Evolutionary conservation across 805 yeast species (phyloP).

Genomic region (Starmerella vaccinii): DNA sequence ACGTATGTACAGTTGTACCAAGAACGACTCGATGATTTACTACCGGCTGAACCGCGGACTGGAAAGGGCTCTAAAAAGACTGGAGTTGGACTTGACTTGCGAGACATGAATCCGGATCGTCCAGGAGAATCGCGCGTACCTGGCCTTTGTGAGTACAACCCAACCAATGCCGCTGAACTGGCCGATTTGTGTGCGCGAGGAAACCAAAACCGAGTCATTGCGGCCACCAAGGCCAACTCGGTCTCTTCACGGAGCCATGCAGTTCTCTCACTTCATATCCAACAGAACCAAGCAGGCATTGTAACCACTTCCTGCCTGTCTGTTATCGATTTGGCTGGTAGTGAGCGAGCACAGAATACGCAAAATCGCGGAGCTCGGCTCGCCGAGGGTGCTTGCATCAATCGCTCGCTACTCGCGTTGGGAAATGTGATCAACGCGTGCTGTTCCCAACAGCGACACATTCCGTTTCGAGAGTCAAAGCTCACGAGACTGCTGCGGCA

Average conservation of each 20-base stretch:
- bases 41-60: conserved; percentile 40
- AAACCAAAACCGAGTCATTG: conserved; percentile 45
- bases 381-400: conserved; percentile 88
- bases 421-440: conserved; percentile 87
- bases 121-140: conserved; percentile 55
- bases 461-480: conserved; percentile 87
- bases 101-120: conserved; percentile 45
- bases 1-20: conserved; percentile 78
- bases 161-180: conserved; percentile 32
- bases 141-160: conserved; percentile 55
- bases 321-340: conserved; percentile 87
- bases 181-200: conserved; percentile 16
- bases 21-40: conserved; percentile 73
- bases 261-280: conserved; percentile 68
- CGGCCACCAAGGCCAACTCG: conserved; percentile 85
- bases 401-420: conserved; percentile 73
- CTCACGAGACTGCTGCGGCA: conserved; percentile 77
- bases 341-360: conserved; percentile 88
- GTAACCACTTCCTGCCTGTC: conserved; percentile 51
- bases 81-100: conserved; percentile 34
- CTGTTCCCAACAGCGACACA: conserved; percentile 44
- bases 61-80: neutral
- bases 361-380: conserved; percentile 71
- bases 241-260: conserved; percentile 92
- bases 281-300: neutral